These are phyloP conservation scores for Mycosphaerella sp. DNA, from an alignment of 2,329 filamentous ascomycete species.

Conservation along the genomic window DNA sequence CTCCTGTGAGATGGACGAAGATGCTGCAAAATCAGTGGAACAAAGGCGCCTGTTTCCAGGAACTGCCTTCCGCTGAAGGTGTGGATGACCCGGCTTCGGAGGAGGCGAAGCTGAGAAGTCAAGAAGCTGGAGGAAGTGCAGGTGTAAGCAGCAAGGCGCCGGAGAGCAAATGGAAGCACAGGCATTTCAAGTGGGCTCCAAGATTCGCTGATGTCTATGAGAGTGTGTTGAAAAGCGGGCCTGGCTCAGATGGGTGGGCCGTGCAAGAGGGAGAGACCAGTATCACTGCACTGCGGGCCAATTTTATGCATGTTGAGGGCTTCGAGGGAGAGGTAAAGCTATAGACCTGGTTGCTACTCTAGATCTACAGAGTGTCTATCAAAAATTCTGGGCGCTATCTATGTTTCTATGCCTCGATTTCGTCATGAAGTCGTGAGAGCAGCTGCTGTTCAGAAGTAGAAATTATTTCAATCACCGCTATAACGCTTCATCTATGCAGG, in stretches of 20 bases:
- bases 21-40: slow-evolving; percentile 91
- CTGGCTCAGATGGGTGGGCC: slow-evolving; percentile 89
- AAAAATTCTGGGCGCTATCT: no score
- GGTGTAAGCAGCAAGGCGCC: background rate
- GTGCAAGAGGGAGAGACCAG: slow-evolving; percentile 84
- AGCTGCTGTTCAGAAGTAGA: no score
- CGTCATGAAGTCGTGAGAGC: no score
- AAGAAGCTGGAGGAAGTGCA: slow-evolving; percentile 41
- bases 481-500: background rate
- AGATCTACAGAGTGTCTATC: no score
- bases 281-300: slow-evolving; percentile 83
- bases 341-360: slow-evolving; percentile 39
- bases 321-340: slow-evolving; percentile 69
- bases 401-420: background rate
- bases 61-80: slow-evolving; percentile 57
- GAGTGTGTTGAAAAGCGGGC: slow-evolving; percentile 70
- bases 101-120: slow-evolving; percentile 67
- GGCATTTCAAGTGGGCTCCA: slow-evolving; percentile 93
- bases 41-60: slow-evolving; percentile 78
- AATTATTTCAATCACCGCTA: background rate
- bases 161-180: slow-evolving; percentile 57
- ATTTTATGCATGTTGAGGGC: slow-evolving; percentile 74
- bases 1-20: slow-evolving; percentile 72
- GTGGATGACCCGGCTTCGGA: slow-evolving; percentile 56
- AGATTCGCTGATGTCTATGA: slow-evolving; percentile 80